Evolutionary conservation across 768 basidiomycete species (phyloP).

Genomic region (Boletus sp.): DNA sequence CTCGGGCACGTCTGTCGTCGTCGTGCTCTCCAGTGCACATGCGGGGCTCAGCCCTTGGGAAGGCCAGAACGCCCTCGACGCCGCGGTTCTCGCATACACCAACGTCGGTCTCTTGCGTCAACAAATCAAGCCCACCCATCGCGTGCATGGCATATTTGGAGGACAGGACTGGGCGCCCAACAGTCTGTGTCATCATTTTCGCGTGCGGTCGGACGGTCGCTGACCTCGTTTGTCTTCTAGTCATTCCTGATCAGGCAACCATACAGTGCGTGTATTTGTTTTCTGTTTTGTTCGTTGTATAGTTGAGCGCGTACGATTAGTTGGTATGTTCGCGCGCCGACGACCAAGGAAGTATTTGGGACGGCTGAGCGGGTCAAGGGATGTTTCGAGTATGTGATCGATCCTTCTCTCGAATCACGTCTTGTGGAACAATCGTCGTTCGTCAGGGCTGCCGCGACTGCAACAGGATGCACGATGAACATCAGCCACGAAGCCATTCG

Average conservation of each 20-base stretch:
- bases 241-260: slow-evolving; percentile 79
- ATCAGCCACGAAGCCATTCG: slow-evolving; percentile 36
- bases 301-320: slow-evolving; percentile 31
- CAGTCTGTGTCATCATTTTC: slow-evolving; percentile 43
- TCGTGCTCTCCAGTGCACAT: slow-evolving; percentile 57
- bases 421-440: not conserved
- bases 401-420: not conserved
- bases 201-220: not conserved
- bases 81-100: slow-evolving; percentile 79
- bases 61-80: slow-evolving; percentile 79
- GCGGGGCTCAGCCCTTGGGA: slow-evolving; percentile 86
- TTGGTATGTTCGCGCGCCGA: slow-evolving; percentile 74
- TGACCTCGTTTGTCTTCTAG: slow-evolving; percentile 35
- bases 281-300: not conserved
- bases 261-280: slow-evolving; percentile 51
- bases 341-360: slow-evolving; percentile 54
- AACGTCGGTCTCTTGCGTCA: slow-evolving; percentile 79
- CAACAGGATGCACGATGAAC: slow-evolving; percentile 60
- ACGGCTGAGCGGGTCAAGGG: slow-evolving; percentile 59
- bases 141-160: slow-evolving; percentile 78
- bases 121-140: slow-evolving; percentile 72
- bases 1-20: not conserved
- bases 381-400: slow-evolving; percentile 62
- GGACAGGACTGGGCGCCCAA: slow-evolving; percentile 75
- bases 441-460: slow-evolving; percentile 59